These are phyloP conservation scores for Ogataea methanolica DNA, from an alignment of 805 yeast genomes.

Conservation along the genomic window DNA sequence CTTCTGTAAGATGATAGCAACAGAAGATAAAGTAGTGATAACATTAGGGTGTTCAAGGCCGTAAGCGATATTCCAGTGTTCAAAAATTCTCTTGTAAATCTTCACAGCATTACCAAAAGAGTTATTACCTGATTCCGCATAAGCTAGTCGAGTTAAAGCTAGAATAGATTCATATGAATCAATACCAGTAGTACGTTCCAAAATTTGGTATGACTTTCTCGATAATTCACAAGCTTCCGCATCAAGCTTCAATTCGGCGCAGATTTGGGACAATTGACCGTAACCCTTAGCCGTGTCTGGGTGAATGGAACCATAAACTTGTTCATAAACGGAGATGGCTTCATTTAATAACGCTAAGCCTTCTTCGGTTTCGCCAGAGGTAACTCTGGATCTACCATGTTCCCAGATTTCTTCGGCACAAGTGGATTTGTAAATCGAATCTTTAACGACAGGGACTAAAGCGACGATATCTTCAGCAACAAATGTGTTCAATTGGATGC, in stretches of 20 bases:
- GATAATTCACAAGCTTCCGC: slow-evolving; percentile 59
- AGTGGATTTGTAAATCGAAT: slow-evolving; percentile 59
- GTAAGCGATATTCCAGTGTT: slow-evolving; percentile 52
- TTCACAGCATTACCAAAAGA: slow-evolving; percentile 58
- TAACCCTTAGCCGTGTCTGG: slow-evolving; percentile 72
- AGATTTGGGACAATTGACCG: slow-evolving; percentile 59
- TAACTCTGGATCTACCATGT: slow-evolving; percentile 42
- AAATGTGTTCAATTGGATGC: slow-evolving; percentile 37
- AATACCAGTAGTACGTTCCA: slow-evolving; percentile 77
- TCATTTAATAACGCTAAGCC: slow-evolving; percentile 67
- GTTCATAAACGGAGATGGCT: slow-evolving; percentile 69
- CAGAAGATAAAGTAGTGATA: slow-evolving; percentile 56
- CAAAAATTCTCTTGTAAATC: slow-evolving; percentile 55
- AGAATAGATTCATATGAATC: slow-evolving; percentile 77
- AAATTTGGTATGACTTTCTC: slow-evolving; percentile 64
- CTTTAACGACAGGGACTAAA: slow-evolving; percentile 73
- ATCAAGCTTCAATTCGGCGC: slow-evolving; percentile 52
- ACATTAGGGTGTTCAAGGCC: slow-evolving; percentile 68
- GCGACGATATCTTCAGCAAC: slow-evolving; percentile 58
- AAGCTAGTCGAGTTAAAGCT: slow-evolving; percentile 69
- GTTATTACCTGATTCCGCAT: slow-evolving; percentile 58
- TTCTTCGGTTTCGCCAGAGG: slow-evolving; percentile 39
- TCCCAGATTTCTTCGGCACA: slow-evolving; percentile 74
- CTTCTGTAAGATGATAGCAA: slow-evolving; percentile 55
- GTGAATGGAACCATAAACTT: slow-evolving; percentile 77